phyloP scores from a whole-genome alignment of 2,329 filamentous ascomycete species.

The Fusarium acutatum region DNA sequence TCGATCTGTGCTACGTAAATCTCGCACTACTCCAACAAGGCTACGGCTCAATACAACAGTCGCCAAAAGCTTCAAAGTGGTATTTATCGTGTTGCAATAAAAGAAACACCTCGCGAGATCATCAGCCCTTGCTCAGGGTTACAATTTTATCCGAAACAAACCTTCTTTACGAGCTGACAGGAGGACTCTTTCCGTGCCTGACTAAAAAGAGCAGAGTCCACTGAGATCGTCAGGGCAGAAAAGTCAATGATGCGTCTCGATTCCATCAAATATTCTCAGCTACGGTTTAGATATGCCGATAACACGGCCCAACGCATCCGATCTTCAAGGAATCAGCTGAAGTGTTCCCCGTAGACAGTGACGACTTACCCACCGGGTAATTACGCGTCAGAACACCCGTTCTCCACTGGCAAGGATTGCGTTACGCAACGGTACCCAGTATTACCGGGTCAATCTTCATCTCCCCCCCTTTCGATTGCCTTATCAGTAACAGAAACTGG shows the following conservation, averaged over 20 bases:
- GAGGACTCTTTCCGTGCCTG: constrained; percentile 3
- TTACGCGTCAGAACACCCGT: constrained; percentile 15
- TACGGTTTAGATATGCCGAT: neutral
- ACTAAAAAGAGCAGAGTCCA: neutral
- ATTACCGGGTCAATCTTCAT: constrained; percentile 18
- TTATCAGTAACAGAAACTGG: neutral
- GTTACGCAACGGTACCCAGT: constrained; percentile 21
- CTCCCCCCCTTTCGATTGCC: constrained; percentile 14
- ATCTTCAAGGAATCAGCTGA: neutral
- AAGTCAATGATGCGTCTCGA: constrained; percentile 2
- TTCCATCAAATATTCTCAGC: neutral
- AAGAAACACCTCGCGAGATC: neutral
- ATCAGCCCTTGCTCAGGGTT: neutral
- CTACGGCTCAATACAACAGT: neutral
- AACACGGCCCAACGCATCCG: neutral
- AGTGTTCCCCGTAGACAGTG: constrained; percentile 2
- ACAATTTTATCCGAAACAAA: neutral
- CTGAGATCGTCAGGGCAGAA: constrained; percentile 3
- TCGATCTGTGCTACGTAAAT: neutral
- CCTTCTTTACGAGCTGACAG: constrained; percentile 10
- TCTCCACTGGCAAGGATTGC: constrained; percentile 12
- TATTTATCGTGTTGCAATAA: neutral
- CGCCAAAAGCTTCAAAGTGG: neutral
- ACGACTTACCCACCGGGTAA: neutral
- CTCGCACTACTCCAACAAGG: neutral